phyloP scores from a whole-genome alignment of 495 filamentous ascomycete species.

The Penicillium silybi region DNA sequence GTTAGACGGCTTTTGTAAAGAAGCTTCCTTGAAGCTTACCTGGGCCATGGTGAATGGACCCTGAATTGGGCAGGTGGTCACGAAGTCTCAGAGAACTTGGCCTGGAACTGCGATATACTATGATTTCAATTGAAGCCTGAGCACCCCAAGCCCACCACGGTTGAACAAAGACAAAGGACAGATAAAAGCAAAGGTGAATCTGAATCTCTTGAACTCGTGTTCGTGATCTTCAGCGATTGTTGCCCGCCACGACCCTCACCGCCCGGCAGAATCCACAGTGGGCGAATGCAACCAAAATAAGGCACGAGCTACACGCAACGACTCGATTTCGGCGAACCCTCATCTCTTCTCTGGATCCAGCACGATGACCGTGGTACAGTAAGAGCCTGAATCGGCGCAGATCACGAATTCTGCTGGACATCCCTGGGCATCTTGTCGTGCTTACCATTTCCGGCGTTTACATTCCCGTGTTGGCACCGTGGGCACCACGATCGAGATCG shows the following conservation, averaged over 20 bases:
- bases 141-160: neutral
- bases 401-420: constrained; percentile 5
- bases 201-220: neutral
- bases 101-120: neutral
- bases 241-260: constrained; percentile 27
- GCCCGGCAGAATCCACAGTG: constrained; percentile 24
- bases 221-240: constrained; percentile 11
- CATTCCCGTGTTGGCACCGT: constrained; percentile 19
- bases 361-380: constrained; percentile 11
- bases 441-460: constrained; percentile 26
- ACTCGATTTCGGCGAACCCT: constrained; percentile 1
- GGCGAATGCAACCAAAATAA: constrained; percentile 26
- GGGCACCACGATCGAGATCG: constrained; percentile 10
- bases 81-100: neutral
- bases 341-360: neutral
- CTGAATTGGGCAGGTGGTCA: neutral
- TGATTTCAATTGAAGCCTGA: neutral
- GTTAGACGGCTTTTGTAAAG: constrained; percentile 5
- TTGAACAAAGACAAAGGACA: neutral
- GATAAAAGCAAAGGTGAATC: too few relatives aligned
- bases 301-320: constrained; percentile 3
- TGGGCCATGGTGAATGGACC: constrained; percentile 29
- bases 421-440: neutral
- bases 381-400: constrained; percentile 8
- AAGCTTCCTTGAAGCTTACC: constrained; percentile 17